Percentiles rank a stretch among this genome's conserved stretches.
These are phyloP conservation scores for Pichia sp. DNA, from an alignment of 1,139 yeast genomes.

Conservation along the genomic window DNA sequence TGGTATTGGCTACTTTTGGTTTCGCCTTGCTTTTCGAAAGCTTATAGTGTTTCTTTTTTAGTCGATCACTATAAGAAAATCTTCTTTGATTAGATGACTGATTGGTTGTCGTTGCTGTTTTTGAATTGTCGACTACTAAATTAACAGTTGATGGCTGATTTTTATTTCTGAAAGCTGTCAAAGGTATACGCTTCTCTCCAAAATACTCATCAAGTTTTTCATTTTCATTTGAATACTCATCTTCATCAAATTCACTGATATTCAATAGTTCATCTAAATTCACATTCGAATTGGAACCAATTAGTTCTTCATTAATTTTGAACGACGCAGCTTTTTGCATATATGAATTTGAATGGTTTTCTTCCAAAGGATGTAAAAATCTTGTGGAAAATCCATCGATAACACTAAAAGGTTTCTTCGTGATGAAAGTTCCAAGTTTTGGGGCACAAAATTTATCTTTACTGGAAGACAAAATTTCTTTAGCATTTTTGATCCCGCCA, in stretches of 20 bases:
- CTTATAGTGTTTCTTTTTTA: slow-evolving; percentile 6
- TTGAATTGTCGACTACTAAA: slow-evolving; percentile 14
- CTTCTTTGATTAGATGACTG: slow-evolving; percentile 12
- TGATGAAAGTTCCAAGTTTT: slow-evolving; percentile 84
- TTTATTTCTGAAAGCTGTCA: slow-evolving; percentile 85
- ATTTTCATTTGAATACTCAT: slow-evolving; percentile 14
- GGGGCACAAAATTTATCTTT: slow-evolving; percentile 87
- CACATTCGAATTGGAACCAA: slow-evolving; percentile 4
- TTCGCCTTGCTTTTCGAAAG: slow-evolving; percentile 4
- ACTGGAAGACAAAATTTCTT: slow-evolving; percentile 81
- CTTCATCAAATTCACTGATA: slow-evolving; percentile 82
- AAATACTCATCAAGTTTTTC: slow-evolving; percentile 32
- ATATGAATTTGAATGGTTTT: slow-evolving; percentile 17
- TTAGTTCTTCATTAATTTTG: background rate
- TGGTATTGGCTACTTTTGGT: background rate
- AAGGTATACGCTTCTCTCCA: slow-evolving; percentile 58
- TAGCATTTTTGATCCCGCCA: slow-evolving; percentile 65
- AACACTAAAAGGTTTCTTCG: slow-evolving; percentile 78
- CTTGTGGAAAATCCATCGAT: slow-evolving; percentile 91
- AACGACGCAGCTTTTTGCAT: slow-evolving; percentile 21
- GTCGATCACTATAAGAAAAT: slow-evolving; percentile 17
- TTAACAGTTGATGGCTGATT: slow-evolving; percentile 31
- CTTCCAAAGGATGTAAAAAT: slow-evolving; percentile 41
- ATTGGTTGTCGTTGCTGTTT: slow-evolving; percentile 6
- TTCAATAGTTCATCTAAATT: slow-evolving; percentile 71